Base-by-base conservation (phyloP, 768 basidiomycete species). In the Lyophyllum semitale region DNA sequence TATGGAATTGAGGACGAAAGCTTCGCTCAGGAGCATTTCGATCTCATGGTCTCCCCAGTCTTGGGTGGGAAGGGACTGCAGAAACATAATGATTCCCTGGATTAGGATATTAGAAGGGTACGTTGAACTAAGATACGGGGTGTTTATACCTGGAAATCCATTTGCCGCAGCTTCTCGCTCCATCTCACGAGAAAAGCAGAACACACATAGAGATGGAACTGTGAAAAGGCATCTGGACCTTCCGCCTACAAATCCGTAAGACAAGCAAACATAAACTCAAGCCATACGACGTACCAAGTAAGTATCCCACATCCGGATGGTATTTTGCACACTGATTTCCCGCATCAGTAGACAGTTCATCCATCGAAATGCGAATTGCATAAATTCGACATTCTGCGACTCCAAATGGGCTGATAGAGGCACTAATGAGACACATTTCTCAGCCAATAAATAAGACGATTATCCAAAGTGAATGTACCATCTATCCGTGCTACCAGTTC, bases 341-440 rank as follows among this genome's bases (percentile, higher is more conserved):
- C 97, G 83, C 96, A 99, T 98, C 55, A 98, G 79, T 48, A 99
- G 73, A 68, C 97, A 98, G 66, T 99, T 98, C 95, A 99, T 98
- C 97, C 97, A 99, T 48, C 97, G 83, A 74, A 99, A 99, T 35
- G 97, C 96, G 64, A 99, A 99, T 68, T 99, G 97, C 88, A 99
- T 97, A 67, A 97, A 99, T 75, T 98, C 95, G 62, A 99, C 95
- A 64, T 91, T 92, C 72, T 99, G 89, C 11, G 86, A 75, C 58
- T 89, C 88, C 48, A 99, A 80, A 72, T 99, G 97, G 7, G 83
- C 75, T 4, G 88, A 81, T n/a, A 99, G 81, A 2, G 94, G 93
- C 18, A 89, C 93, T 96, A 56, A 12, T 33, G 33, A 44, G 15
- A 44, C 8, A 18, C 22, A 29, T 48, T 18, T 61, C 50, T 56